Base-by-base conservation (phyloP, 192 early-diverging fungal species). In the Linnemannia schmuckeri region DNA sequence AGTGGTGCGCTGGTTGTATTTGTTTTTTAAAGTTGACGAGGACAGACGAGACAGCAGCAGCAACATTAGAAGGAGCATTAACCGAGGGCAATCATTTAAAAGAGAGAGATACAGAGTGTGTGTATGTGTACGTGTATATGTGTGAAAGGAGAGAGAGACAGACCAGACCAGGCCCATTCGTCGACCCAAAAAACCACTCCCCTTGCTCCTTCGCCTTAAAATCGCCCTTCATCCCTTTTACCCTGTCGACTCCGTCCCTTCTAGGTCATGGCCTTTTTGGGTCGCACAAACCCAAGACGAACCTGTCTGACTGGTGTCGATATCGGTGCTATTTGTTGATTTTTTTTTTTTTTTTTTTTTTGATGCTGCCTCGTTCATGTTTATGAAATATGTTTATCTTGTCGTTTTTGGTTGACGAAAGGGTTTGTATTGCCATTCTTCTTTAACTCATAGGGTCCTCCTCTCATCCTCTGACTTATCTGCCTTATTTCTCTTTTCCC, bases 141-240 rank as follows among this genome's bases (percentile, higher is more conserved):
- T 44, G 42, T 44, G 54, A n/a, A n/a, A 30, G 33, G 27, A 13
- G 27, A 63, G 61, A 27, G 27, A 33, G 27, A 30, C 1, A 66
- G 61, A 66, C 61, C 30, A 66, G 61, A 66, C 61, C 61, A 66
- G 61, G 61, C 61, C 61, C 61, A 66, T 66, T 66, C 61, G 61
- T 66, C 61, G n/a, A 30, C 27, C 30, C 61, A 66, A 66, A 66
- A 55, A 66, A 66, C 61, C 61, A 66, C 61, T 15, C 61, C 30
- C 61, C 30, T 33, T 61, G 9, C 15, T 63, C 3, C 30, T 66
- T 33, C 24, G 24, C 5, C 27, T 10, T 27, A 7, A 27, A 27
- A 6, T 63, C 24, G 49, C 17, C 20, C 17, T 52, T 52, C 54
- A 2, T 63, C 27, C n/a, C 57, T n/a, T 24, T 66, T 15, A 3